Conservation (phyloP, 331 rosid genomes). For the Quercus phellos region DNA sequence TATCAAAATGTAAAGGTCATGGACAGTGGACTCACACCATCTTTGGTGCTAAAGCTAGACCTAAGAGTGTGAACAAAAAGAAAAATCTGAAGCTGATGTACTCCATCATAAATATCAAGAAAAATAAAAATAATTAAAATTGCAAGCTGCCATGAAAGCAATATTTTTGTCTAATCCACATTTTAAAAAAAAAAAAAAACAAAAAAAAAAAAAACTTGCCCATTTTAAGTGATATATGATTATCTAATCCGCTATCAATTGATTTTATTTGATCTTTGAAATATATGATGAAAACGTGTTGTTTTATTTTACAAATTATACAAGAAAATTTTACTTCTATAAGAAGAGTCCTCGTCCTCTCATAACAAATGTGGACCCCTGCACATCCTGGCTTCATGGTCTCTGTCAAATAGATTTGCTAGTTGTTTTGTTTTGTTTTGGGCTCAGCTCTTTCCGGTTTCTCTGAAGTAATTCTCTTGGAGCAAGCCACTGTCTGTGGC, state of each 20-base stretch:
- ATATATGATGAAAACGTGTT: neutral
- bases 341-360: accelerated
- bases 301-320: neutral
- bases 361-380: too few species aligned
- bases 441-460: too few species aligned
- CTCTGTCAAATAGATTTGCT: too few species aligned
- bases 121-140: neutral
- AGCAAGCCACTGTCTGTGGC: too few species aligned
- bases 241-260: neutral
- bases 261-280: neutral
- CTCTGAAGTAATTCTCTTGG: too few species aligned
- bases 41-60: neutral
- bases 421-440: too few species aligned
- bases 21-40: too few species aligned
- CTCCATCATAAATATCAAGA: neutral
- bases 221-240: neutral
- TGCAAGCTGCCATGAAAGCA: slow-evolving; percentile 1
- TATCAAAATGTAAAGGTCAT: too few species aligned
- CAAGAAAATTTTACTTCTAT: too few species aligned
- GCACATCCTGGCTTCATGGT: too few species aligned
- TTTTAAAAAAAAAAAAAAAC: too few species aligned
- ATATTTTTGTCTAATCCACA: neutral
- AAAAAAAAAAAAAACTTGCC: too few species aligned
- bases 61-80: neutral
- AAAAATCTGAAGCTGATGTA: neutral